Evolutionary conservation across 352 stramenopile genomes (phyloP).

Genomic region (Phytophthora syringae): DNA sequence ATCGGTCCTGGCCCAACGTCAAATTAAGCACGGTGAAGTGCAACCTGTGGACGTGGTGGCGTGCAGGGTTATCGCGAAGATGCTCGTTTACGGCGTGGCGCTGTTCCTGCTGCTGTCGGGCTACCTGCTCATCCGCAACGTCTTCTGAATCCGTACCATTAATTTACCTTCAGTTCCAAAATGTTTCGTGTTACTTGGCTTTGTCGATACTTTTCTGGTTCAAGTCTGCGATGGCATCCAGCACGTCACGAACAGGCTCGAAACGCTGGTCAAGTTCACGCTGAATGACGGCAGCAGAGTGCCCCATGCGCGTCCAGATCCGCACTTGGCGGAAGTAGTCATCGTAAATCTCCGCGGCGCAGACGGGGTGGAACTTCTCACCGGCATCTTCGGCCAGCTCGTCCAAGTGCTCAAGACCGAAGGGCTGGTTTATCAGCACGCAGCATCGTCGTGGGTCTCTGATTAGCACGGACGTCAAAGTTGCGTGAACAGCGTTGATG

Average conservation of each 20-base stretch:
- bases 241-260: conserved; percentile 43
- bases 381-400: conserved; percentile 61
- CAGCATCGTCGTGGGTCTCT: conserved; percentile 59
- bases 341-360: conserved; percentile 73
- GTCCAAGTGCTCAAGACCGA: conserved; percentile 59
- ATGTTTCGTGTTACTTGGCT: conserved; percentile 1
- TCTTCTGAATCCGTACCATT: no score
- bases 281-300: conserved; percentile 59
- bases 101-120: conserved; percentile 45
- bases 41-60: conserved; percentile 49
- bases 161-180: no score
- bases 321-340: conserved; percentile 76
- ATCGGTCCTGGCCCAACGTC: conserved; percentile 49
- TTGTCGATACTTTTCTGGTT: conserved; percentile 10
- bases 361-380: conserved; percentile 66
- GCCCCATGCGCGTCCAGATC: conserved; percentile 74
- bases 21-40: conserved; percentile 46
- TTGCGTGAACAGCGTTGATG: conserved; percentile 69
- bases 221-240: conserved; percentile 45
- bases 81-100: conserved; percentile 51
- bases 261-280: conserved; percentile 62
- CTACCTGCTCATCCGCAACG: conserved; percentile 32
- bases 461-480: conserved; percentile 53
- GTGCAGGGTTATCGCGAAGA: conserved; percentile 51
- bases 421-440: conserved; percentile 68